Percentiles rank a stretch among this genome's conserved stretches.
These are phyloP conservation scores for Cryptosporidium ryanae DNA, from an alignment of 169 alveolate genomes.

Conservation along the genomic window DNA sequence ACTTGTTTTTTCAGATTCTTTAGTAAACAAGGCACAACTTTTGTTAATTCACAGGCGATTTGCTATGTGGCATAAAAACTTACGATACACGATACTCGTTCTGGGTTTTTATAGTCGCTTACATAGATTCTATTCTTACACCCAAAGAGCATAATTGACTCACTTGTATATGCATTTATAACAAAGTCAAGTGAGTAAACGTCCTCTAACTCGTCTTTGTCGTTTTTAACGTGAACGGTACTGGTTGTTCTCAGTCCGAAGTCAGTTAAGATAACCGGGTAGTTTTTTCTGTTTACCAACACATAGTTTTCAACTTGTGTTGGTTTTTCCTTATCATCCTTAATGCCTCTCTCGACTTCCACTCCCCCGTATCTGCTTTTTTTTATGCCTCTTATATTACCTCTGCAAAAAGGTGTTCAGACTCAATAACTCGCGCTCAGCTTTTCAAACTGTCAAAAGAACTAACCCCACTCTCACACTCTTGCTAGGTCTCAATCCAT, in stretches of 20 bases:
- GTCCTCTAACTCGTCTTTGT: conserved; percentile 23
- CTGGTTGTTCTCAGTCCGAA: conserved; percentile 3
- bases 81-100: background rate
- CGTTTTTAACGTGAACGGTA: conserved; percentile 7
- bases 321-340: background rate
- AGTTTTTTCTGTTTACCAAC: conserved; percentile 11
- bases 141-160: background rate
- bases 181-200: conserved; percentile 35
- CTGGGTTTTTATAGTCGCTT: background rate
- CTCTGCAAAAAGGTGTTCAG: conserved; percentile 2
- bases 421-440: too few species aligned
- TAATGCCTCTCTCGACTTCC: too few species aligned
- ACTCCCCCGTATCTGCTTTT: background rate
- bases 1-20: background rate
- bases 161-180: background rate
- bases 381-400: conserved; percentile 34
- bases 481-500: too few species aligned
- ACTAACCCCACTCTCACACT: too few species aligned
- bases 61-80: background rate
- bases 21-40: background rate
- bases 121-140: background rate
- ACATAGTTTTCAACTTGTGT: background rate
- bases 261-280: conserved; percentile 10
- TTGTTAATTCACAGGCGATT: background rate
- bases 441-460: too few species aligned